Evolutionary conservation across 2,329 filamentous ascomycete genomes (phyloP), one percentile per base, ranked within the genome.

Genomic region (Neodidymelliopsis sp.): DNA sequence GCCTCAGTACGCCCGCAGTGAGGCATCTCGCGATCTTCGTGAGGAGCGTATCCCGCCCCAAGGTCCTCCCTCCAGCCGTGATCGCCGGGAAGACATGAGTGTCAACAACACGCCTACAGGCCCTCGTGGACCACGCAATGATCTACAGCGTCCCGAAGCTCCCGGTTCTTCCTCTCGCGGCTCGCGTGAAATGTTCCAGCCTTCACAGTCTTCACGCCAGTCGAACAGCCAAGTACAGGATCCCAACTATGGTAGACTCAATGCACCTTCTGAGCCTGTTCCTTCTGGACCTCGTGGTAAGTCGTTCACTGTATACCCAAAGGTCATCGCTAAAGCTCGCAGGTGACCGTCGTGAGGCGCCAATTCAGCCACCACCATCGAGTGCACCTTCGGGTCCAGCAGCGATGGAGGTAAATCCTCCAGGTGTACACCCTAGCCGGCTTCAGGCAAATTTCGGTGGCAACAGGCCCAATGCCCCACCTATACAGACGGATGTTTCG

Each of bases 371-470:
- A 20, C 53, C 69, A 15, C 56, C 63, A 28, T 51, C 68, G 16
- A 65, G 69, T 10, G 63, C 73, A 12, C 68, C 73, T 29, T 65
- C 72, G 6, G 64, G 63, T 7, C 62, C 63, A 18, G 35, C 47
- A 25, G 41, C 35, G 45, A 68, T 22, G 39, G 64, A 9, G 56
- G 67, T 30, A 7, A 75, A 78, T 25, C 66, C 72, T 12, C 67
- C 72, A 16, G 79, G 80, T 23, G 76, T 84, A 34, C 81, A 84
- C 60, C 81, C 81, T 9, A 81, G 82, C 59, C 76, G 81, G 27
- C 65, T 82, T 34, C 77, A 75, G 29, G 74, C 37, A 13, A 44
- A 45, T 13, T 46, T 52, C 8, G 31, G 49, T 15, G 37, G 42
- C 12, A 46, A 16, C 15, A 23, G 49, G 22, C 28, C 49, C 5